A percentile compares a stretch with the other conserved stretches of the same genome.
Conservation (phyloP, 202 grass and related monocot species). For the Digitaria exilis region DNA sequence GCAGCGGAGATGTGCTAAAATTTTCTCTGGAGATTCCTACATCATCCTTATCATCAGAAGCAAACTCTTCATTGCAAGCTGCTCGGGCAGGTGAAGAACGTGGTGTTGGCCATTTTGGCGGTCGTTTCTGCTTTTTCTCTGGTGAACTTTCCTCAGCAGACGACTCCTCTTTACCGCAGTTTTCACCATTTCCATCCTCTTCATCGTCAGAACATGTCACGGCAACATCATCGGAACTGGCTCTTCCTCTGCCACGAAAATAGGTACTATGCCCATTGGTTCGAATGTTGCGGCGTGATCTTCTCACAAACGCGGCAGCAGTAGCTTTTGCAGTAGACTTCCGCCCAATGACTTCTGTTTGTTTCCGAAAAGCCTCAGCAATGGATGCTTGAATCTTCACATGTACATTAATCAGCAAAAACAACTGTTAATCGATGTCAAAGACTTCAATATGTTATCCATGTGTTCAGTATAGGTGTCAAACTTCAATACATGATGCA, state of each 20-base stretch:
- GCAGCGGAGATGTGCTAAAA: conserved; percentile 60
- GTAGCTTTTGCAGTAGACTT: conserved; percentile 50
- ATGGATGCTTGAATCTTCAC: conserved; percentile 85
- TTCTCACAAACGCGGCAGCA: conserved; percentile 49
- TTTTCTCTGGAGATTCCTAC: conserved; percentile 49
- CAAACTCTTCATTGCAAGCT: conserved; percentile 44
- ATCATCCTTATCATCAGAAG: conserved; percentile 58
- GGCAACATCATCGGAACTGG: conserved; percentile 27
- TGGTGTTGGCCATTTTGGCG: conserved; percentile 51
- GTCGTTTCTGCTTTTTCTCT: conserved; percentile 58
- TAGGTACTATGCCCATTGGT: conserved; percentile 37
- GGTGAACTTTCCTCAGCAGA: conserved; percentile 60
- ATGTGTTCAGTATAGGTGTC: not conserved
- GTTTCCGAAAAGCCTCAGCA: conserved; percentile 70
- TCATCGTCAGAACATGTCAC: conserved; percentile 62
- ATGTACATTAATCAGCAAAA: conserved; percentile 6
- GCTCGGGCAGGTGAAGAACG: conserved; percentile 58
- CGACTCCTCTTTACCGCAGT: conserved; percentile 45
- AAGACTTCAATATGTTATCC: not conserved
- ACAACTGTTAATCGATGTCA: conserved; percentile 1
- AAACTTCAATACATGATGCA: conserved; percentile 4
- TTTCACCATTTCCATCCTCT: conserved; percentile 53
- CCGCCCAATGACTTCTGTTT: conserved; percentile 62
- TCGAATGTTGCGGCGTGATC: conserved; percentile 50
- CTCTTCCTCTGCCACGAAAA: conserved; percentile 54